Percentiles rank a stretch among this genome's conserved stretches.
Evolutionary conservation across 768 basidiomycete species (phyloP).

Genomic region (Mycena galericulata): DNA sequence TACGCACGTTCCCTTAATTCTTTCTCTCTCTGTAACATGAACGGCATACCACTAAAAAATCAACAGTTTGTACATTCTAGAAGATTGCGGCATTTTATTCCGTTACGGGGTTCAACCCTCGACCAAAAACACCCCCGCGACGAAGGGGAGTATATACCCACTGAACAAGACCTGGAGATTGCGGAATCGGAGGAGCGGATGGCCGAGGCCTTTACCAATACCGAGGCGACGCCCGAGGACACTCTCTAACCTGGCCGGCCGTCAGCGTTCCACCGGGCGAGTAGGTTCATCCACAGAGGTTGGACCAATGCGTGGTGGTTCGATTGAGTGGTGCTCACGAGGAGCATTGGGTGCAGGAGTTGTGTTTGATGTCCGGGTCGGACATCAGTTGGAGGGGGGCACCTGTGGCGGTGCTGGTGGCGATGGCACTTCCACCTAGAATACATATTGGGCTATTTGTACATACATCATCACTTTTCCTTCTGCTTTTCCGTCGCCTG

Average conservation of each 20-base stretch:
- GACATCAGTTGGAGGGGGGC: slow-evolving; percentile 22
- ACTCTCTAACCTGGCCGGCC: slow-evolving; percentile 32
- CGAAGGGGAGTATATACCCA: slow-evolving; percentile 25
- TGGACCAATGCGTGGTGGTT: slow-evolving; percentile 27
- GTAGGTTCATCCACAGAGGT: slow-evolving; percentile 17
- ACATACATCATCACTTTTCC: no score
- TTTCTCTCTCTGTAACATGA: slow-evolving; percentile 35
- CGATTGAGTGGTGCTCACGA: slow-evolving; percentile 25
- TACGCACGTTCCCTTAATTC: slow-evolving; percentile 34
- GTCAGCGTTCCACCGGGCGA: no score
- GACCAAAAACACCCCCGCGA: slow-evolving; percentile 31
- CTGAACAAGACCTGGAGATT: slow-evolving; percentile 6
- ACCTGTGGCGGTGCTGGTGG: slow-evolving; percentile 22
- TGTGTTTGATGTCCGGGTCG: slow-evolving; percentile 11
- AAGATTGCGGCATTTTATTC: slow-evolving; percentile 35
- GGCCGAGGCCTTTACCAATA: slow-evolving; percentile 6
- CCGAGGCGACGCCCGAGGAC: neutral
- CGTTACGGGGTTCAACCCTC: slow-evolving; percentile 33
- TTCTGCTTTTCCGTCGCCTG: no score
- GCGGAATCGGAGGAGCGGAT: no score
- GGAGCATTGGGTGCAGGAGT: slow-evolving; percentile 15
- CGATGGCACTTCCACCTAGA: no score
- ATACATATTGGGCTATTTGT: neutral
- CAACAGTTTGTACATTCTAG: slow-evolving; percentile 27
- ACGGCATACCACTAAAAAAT: slow-evolving; percentile 33